Base-by-base conservation (phyloP, 352 stramenopile genomes). In the Phytophthora colocasiae region DNA sequence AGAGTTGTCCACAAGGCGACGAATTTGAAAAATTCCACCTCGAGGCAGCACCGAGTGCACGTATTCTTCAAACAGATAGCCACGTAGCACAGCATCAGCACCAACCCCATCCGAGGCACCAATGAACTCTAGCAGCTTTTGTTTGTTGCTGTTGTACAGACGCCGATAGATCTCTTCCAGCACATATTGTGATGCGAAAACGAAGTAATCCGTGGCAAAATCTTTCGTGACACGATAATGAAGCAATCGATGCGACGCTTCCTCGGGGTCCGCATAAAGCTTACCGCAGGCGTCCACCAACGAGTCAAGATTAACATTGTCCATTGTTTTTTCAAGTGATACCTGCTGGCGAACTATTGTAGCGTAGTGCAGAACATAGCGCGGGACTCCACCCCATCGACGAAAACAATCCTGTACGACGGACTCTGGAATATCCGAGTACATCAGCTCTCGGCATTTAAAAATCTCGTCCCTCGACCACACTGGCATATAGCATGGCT, bases 21-120 rank as follows among this genome's bases (percentile, higher is more conserved):
- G 36, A 57, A 57, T 27, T 57, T n/a, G 11, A 47, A 57, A 57
- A 6, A 3, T 40, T 49, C 51, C 26, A 54, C 51, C 51, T 31
- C 38, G 36, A 26, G 38, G 26, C 36, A 56, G 34, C 17, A 56
- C 32, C 14, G 49, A 56, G 9, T 58, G 51, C 39, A 43, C 39
- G 14, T 50, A 10, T 31, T 17, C 52, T 50, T 50, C 52, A 43
- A 59, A 40, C 27, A 49, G 31, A 26, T 50, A n/a, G 14, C 52
- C 38, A 34, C 39, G 39, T 8, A 50, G 52, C 9, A 41, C 52
- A 10, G 52, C 52, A 59, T 24, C 9, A 50, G 39, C 26, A 14
- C 39, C 26, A 59, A 59, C 3, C 45, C 34, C 34, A 57, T 38
- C 22, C 11, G 29, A 51, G 10, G 26, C 6, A 48, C 15, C 12